Evolutionary conservation across 192 early-diverging fungal species (phyloP).

Genomic region (Coemansia sp.): DNA sequence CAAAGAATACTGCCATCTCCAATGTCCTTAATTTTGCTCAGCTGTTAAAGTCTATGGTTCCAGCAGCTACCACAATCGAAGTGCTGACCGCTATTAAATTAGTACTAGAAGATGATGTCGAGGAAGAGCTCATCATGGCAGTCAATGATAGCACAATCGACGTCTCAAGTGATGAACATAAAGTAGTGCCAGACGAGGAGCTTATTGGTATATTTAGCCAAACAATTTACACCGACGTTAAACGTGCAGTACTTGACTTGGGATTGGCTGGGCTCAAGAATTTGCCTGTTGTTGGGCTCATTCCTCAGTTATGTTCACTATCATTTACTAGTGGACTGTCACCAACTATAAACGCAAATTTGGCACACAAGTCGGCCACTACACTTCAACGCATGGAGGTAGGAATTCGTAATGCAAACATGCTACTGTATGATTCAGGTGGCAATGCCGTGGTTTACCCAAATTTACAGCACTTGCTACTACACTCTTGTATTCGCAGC

Average conservation of each 20-base stretch:
- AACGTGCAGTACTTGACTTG: background rate
- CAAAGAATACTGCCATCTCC: background rate
- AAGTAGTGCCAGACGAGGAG: background rate
- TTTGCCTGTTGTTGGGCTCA: background rate
- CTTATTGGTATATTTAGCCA: background rate
- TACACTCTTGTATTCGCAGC: constrained; percentile 1
- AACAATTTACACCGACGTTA: background rate
- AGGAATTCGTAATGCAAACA: background rate
- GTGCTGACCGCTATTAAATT: background rate
- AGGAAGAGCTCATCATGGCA: background rate
- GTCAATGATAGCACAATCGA: background rate
- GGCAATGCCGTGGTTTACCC: constrained; percentile 4
- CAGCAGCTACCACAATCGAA: background rate
- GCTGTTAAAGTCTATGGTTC: background rate
- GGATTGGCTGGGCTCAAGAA: background rate
- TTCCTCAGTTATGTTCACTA: background rate
- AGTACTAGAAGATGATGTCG: background rate
- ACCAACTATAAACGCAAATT: background rate
- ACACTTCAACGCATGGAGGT: background rate
- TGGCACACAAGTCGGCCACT: background rate
- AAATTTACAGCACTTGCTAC: constrained; percentile 2
- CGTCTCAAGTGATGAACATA: no score
- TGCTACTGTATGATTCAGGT: background rate
- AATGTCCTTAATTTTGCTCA: background rate
- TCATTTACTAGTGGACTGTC: background rate